phyloP scores from a whole-genome alignment of 164 flowering plant genomes.

The Tinospora cordifolia region DNA sequence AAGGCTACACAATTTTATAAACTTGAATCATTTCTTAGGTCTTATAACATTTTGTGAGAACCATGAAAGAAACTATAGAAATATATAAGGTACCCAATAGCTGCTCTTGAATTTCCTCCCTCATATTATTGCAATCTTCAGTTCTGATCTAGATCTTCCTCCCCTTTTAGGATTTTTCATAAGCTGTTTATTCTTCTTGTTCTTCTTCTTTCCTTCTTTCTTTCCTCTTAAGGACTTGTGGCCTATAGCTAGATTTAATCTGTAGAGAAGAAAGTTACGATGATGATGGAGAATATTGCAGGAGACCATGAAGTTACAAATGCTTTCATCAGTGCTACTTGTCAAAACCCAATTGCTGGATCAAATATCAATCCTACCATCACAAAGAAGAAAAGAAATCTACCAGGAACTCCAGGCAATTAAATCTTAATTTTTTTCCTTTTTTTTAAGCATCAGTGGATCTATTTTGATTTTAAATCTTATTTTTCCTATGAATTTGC shows the following conservation, averaged over 20 bases:
- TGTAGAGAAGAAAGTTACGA: slow-evolving; percentile 6
- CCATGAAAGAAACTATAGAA: slow-evolving; percentile 7
- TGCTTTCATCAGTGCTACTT: slow-evolving; percentile 18
- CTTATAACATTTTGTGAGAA: background rate
- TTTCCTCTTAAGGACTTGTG: background rate
- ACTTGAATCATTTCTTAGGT: slow-evolving; percentile 5
- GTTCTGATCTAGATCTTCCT: no score
- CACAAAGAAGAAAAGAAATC: slow-evolving; percentile 71
- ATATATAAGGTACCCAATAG: slow-evolving; percentile 11
- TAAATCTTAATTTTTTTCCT: slow-evolving; percentile 1
- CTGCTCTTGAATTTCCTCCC: slow-evolving; percentile 16
- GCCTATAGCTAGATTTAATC: slow-evolving; percentile 6
- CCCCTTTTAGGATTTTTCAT: background rate
- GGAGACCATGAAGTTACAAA: slow-evolving; percentile 36
- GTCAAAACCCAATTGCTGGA: slow-evolving; percentile 35
- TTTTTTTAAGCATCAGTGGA: background rate
- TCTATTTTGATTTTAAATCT: background rate
- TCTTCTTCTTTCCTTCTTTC: slow-evolving; percentile 6
- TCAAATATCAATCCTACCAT: slow-evolving; percentile 33
- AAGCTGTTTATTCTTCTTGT: background rate
- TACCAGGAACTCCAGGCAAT: slow-evolving; percentile 79
- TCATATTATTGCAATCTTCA: slow-evolving; percentile 12
- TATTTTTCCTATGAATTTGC: background rate
- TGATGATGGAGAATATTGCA: slow-evolving; percentile 37
- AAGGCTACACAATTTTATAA: slow-evolving; percentile 5